Base-by-base conservation (phyloP, 164 flowering plant genomes). In the Chimonanthus praecox region DNA sequence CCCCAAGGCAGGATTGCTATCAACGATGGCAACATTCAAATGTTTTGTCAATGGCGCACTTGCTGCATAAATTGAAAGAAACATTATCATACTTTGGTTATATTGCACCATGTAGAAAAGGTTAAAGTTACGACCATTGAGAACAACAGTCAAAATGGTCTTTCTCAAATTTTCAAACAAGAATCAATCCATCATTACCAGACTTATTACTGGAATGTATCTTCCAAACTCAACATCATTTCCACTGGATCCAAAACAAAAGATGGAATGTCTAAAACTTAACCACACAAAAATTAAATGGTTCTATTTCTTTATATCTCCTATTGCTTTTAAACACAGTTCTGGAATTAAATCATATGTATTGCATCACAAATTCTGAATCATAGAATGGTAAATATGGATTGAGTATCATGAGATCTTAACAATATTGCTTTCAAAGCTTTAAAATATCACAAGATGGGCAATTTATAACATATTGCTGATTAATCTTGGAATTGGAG, bases 11-110 rank as follows among this genome's bases (percentile, higher is more conserved):
- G 97, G 97, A 79, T 92, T 92, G 82, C 90, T 87, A 80, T 96
- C 98, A 83, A 96, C 83, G 64, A 96, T 94, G 71, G 97, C 97
- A 78, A 96, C 88, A 75, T 80, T 88, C 80, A 96, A 81, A 4
- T 89, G 87, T 80, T 86, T 91, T 18, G 99, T 96, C 84, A 94
- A 73, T 20, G 92, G 93, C 78, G 71, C 79, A 78, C 84, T 92
- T 54, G 94, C 99, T 33, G 65, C 20, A 76, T 11, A 76, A 63
- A 13, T 58, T 13, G 63, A 71, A 46, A 54, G 45, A 65, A 2
- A 64, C 47, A 63, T 44, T 46, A 48, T 49, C 48, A 33, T 21
- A 49, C 9, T 49, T 68, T 68, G 7, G 71, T 49, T 6, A 49
- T 50, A 50, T 5, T 16, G 46, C 47, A 47, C 49, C 4, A 33